Conservation (phyloP, 2,329 filamentous ascomycete genomes). For the Ophiocordyceps sinensis region DNA sequence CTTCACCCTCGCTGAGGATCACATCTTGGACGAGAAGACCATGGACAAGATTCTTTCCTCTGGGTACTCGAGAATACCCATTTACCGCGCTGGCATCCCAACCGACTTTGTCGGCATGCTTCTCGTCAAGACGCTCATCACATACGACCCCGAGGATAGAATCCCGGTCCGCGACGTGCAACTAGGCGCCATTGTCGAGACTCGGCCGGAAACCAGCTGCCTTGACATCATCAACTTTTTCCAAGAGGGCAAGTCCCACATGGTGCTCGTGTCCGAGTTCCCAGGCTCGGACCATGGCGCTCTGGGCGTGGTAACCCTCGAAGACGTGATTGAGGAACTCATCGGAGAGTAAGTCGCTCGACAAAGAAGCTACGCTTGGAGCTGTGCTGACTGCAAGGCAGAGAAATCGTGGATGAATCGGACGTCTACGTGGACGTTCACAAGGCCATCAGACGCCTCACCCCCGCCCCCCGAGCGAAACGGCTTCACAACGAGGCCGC, state of each 20-base stretch:
- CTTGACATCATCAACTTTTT: conserved; percentile 99
- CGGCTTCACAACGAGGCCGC: conserved; percentile 20
- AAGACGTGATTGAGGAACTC: conserved; percentile 96
- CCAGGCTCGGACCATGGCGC: conserved; percentile 88
- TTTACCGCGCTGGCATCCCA: conserved; percentile 71
- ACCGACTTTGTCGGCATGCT: conserved; percentile 95
- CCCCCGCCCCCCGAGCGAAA: conserved; percentile 67
- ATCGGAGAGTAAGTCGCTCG: conserved; percentile 71
- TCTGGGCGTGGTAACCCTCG: conserved; percentile 83
- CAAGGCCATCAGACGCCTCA: conserved; percentile 85
- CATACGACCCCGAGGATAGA: conserved; percentile 90
- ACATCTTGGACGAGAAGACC: conserved; percentile 78
- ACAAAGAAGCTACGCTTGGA: not conserved
- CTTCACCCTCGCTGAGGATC: conserved; percentile 92
- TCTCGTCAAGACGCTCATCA: conserved; percentile 95
- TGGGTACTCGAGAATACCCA: conserved; percentile 91
- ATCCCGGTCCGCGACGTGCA: conserved; percentile 81
- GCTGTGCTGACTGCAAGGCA: conserved; percentile 19
- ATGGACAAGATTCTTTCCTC: conserved; percentile 90
- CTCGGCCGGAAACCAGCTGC: conserved; percentile 87
- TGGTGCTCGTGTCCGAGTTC: conserved; percentile 84
- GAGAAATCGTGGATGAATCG: conserved; percentile 97
- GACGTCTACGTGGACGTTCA: conserved; percentile 98
- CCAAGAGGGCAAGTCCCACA: conserved; percentile 97
- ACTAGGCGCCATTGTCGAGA: conserved; percentile 87